Percentiles rank a stretch among this genome's conserved stretches.
phyloP scores from a whole-genome alignment of 2,329 filamentous ascomycete genomes.

The Fusarium torreyae region DNA sequence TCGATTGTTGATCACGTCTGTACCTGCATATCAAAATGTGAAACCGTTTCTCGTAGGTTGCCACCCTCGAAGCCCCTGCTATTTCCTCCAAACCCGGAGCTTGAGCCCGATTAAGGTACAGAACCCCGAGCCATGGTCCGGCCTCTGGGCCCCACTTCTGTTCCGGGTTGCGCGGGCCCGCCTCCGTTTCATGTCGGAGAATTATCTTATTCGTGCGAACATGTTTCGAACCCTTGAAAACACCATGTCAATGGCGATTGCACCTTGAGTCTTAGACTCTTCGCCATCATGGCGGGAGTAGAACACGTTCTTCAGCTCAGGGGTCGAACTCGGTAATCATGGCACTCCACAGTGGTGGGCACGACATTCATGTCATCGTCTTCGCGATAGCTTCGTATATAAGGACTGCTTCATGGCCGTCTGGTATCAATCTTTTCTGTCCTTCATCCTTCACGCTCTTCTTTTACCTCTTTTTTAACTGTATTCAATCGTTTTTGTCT shows the following conservation, averaged over 20 bases:
- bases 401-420: constrained; percentile 13
- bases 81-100: too few relatives aligned
- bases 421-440: background rate
- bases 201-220: constrained; percentile 46
- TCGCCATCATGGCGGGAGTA: too few relatives aligned
- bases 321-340: constrained; percentile 20
- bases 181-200: constrained; percentile 41
- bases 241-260: constrained; percentile 6
- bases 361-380: background rate
- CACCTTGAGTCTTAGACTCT: background rate
- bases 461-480: constrained; percentile 25
- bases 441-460: constrained; percentile 33
- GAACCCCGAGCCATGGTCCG: constrained; percentile 10
- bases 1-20: background rate
- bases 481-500: constrained; percentile 43
- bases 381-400: constrained; percentile 41
- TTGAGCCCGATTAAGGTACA: too few relatives aligned
- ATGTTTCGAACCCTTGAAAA: constrained; percentile 21
- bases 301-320: constrained; percentile 10
- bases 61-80: too few relatives aligned
- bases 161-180: constrained; percentile 19
- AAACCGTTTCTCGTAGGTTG: constrained; percentile 2
- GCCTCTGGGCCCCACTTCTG: constrained; percentile 13
- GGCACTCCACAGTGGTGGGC: background rate
- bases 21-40: background rate